Conservation (phyloP, 1,139 yeast genomes). For the Blastobotrys niveus region DNA sequence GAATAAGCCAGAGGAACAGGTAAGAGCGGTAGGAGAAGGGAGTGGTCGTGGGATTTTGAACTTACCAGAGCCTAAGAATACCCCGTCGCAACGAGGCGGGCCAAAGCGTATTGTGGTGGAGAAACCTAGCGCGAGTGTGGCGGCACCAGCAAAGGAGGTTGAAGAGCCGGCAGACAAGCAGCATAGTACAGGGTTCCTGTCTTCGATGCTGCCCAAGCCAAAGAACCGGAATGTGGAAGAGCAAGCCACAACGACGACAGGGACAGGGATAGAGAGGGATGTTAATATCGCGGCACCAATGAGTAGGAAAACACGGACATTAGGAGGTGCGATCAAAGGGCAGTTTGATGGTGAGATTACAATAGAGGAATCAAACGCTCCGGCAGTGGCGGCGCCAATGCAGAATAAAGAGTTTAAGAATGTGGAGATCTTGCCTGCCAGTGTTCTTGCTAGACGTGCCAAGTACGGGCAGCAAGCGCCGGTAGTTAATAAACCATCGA, state of each 20-base stretch:
- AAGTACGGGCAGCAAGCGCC: constrained; percentile 19
- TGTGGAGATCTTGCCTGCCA: constrained; percentile 25
- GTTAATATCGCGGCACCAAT: constrained; percentile 14
- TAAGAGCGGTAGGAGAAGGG: too few relatives aligned
- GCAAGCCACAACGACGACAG: not conserved
- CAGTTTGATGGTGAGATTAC: constrained; percentile 27
- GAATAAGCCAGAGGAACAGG: too few relatives aligned
- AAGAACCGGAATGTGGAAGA: constrained; percentile 1
- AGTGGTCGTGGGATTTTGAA: too few relatives aligned
- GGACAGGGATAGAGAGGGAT: not conserved
- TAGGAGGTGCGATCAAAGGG: constrained; percentile 26
- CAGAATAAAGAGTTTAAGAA: too few relatives aligned
- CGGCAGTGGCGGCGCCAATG: not conserved
- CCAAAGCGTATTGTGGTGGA: constrained; percentile 14
- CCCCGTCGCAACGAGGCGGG: constrained; percentile 8
- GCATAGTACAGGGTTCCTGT: not conserved
- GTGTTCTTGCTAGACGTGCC: constrained; percentile 28
- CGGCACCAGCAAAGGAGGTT: not conserved
- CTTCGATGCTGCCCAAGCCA: constrained; percentile 8
- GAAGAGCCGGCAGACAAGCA: not conserved
- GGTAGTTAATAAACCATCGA: not conserved
- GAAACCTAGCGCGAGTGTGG: not conserved
- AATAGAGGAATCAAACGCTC: not conserved
- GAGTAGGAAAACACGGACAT: constrained; percentile 19
- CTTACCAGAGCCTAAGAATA: constrained; percentile 12